phyloP scores from a whole-genome alignment of 768 basidiomycete genomes.

The Termitomyces heimii region DNA sequence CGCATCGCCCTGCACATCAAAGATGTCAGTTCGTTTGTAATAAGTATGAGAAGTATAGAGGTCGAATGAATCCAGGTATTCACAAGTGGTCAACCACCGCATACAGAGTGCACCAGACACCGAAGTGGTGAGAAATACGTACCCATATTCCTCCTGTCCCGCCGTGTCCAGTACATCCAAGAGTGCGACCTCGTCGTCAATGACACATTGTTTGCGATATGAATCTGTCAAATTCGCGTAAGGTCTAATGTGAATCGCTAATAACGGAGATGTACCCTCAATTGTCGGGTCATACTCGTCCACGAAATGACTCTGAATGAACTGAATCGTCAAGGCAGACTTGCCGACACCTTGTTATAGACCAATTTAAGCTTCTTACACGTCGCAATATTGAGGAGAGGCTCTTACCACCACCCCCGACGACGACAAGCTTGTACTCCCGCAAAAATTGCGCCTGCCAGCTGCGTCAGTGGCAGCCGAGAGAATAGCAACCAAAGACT shows the following conservation, averaged over 20 bases:
- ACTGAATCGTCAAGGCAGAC: conserved; percentile 95
- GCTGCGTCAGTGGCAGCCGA: conserved; percentile 9
- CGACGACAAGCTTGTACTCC: conserved; percentile 98
- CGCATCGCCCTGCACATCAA: conserved; percentile 77
- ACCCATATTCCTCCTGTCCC: conserved; percentile 98
- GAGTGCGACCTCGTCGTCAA: conserved; percentile 98
- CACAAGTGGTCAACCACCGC: background rate
- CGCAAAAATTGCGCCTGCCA: conserved; percentile 80
- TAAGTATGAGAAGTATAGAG: background rate
- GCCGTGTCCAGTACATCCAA: conserved; percentile 97
- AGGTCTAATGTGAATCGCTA: background rate
- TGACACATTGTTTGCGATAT: conserved; percentile 94
- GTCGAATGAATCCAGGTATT: background rate
- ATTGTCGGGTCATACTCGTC: conserved; percentile 95
- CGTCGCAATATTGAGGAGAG: background rate
- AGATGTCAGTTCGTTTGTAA: conserved; percentile 1
- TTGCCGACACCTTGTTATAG: conserved; percentile 44
- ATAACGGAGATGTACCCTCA: conserved; percentile 49
- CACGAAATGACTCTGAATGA: conserved; percentile 94
- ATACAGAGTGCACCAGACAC: background rate
- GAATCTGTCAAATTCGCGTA: conserved; percentile 52
- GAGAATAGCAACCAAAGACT: background rate
- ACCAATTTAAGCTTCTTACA: background rate
- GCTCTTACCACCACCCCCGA: conserved; percentile 88
- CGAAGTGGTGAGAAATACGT: conserved; percentile 22